phyloP scores from a whole-genome alignment of 2,329 filamentous ascomycete species.

The Aspergillus puulaauensis region DNA sequence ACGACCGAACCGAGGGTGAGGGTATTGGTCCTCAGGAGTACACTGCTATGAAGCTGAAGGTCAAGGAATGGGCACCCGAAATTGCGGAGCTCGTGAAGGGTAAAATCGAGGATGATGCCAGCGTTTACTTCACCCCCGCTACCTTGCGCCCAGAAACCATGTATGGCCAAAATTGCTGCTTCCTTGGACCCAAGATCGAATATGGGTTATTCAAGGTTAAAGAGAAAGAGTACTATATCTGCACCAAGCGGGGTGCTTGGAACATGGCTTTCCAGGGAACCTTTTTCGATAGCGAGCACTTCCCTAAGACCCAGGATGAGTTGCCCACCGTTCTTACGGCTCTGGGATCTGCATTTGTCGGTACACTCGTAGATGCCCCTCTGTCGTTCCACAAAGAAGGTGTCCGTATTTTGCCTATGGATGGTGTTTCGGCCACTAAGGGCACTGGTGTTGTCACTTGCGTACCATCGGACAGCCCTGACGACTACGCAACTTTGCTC shows the following conservation, averaged over 20 bases:
- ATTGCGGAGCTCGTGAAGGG: slow-evolving; percentile 70
- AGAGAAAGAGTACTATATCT: slow-evolving; percentile 77
- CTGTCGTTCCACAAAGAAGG: slow-evolving; percentile 80
- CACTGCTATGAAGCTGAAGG: slow-evolving; percentile 85
- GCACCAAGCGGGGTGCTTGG: slow-evolving; percentile 77
- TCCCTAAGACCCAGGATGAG: slow-evolving; percentile 63
- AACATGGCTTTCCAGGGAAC: slow-evolving; percentile 97
- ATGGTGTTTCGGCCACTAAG: slow-evolving; percentile 85
- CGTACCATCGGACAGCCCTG: slow-evolving; percentile 92
- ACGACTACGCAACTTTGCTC: slow-evolving; percentile 85
- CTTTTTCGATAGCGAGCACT: slow-evolving; percentile 58
- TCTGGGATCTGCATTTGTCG: slow-evolving; percentile 75
- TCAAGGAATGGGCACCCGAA: slow-evolving; percentile 81
- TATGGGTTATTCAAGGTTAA: slow-evolving; percentile 85
- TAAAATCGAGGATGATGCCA: slow-evolving; percentile 75
- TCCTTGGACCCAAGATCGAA: slow-evolving; percentile 83
- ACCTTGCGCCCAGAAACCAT: slow-evolving; percentile 96
- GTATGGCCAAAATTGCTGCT: slow-evolving; percentile 97
- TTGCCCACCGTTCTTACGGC: slow-evolving; percentile 74
- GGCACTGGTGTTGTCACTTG: slow-evolving; percentile 95
- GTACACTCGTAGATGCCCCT: slow-evolving; percentile 85
- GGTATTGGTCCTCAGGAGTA: slow-evolving; percentile 88
- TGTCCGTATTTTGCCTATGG: slow-evolving; percentile 92
- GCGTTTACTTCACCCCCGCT: slow-evolving; percentile 86
- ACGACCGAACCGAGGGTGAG: slow-evolving; percentile 78